Base-by-base conservation (phyloP, 2,329 filamentous ascomycete genomes). In the Onygena corvina region DNA sequence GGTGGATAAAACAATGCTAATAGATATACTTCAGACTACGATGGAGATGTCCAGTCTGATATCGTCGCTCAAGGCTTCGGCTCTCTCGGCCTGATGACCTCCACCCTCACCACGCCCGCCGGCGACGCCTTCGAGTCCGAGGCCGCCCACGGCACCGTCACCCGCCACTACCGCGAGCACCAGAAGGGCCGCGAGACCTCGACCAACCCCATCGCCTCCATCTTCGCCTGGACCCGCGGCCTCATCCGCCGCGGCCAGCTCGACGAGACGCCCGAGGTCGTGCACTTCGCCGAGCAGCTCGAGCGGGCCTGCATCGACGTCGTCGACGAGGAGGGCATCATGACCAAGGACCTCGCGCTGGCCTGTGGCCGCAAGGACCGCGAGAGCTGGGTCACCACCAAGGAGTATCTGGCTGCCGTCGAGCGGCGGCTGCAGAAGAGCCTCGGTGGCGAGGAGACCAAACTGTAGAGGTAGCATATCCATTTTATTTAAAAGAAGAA, bases 341-440 rank as follows among this genome's bases (percentile, higher is more conserved):
- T 96, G 92, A 98, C 92, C 68, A 98, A 98, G 81, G 92, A 98
- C 70, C 72, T 98, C 60, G 92, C 92, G n/a, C 79, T 96, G 52
- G 85, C 89, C 45, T 92, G 86, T 67, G 92, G 92, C 61, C 89
- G 89, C 76, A 88, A 83, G 61, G 83, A 79, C 54, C 79, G 86
- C 58, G 79, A 79, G 60, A 83, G 86, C 64, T 96, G 89, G 71
- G 92, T 94, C 59, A 95, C 88, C 48, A 96, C 90, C 51, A 79
- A 76, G 59, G 84, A 94, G 73, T 98, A 96, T 74, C 73, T 98
- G 64, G 79, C 84, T 63, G 90, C 90, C 34, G 90, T 96, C 46
- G 90, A 96, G 81, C 82, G 80, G 70, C 76, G 88, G 63, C 76
- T 98, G 72, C 89, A 90, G 80, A 72, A 73, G 56, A 80, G 80